Evolutionary conservation across 2,329 filamentous ascomycete species (phyloP).

Genomic region (Penicillium sp.): DNA sequence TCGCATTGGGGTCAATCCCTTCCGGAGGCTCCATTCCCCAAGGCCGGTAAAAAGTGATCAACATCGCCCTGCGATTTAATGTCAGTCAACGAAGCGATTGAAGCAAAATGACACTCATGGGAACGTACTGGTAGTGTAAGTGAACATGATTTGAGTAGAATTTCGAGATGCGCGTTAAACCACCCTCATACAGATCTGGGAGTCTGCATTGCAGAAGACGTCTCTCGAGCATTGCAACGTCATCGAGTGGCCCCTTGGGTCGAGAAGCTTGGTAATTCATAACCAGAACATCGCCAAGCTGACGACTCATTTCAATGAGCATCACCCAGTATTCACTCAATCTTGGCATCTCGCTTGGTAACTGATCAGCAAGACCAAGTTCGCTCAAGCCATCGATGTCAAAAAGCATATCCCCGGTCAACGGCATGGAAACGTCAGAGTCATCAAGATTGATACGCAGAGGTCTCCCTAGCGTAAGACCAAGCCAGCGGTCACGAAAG

Average conservation of each 20-base stretch:
- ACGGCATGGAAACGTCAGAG: slow-evolving; percentile 44
- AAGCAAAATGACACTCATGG: no score
- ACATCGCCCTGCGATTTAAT: slow-evolving; percentile 27
- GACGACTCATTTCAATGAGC: slow-evolving; percentile 35
- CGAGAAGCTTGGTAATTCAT: slow-evolving; percentile 34
- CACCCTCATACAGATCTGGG: slow-evolving; percentile 26
- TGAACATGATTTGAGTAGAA: slow-evolving; percentile 38
- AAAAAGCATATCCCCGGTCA: slow-evolving; percentile 34
- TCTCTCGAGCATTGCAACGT: slow-evolving; percentile 33
- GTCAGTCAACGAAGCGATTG: slow-evolving; percentile 10
- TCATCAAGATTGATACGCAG: slow-evolving; percentile 48
- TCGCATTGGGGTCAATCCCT: slow-evolving; percentile 13
- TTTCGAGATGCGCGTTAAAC: slow-evolving; percentile 18
- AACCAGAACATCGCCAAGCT: slow-evolving; percentile 35
- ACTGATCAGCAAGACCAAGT: slow-evolving; percentile 19
- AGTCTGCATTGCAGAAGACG: slow-evolving; percentile 27
- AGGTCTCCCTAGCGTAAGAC: slow-evolving; percentile 48
- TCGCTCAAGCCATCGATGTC: slow-evolving; percentile 28
- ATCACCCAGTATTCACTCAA: slow-evolving; percentile 37
- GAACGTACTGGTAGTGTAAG: slow-evolving; percentile 38
- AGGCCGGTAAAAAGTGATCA: slow-evolving; percentile 40
- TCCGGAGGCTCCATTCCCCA: slow-evolving; percentile 31
- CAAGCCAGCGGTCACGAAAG: slow-evolving; percentile 51
- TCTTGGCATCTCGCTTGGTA: slow-evolving; percentile 31
- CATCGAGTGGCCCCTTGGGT: slow-evolving; percentile 23